phyloP scores from a whole-genome alignment of 345 rosid species.

The Turnera subulata region DNA sequence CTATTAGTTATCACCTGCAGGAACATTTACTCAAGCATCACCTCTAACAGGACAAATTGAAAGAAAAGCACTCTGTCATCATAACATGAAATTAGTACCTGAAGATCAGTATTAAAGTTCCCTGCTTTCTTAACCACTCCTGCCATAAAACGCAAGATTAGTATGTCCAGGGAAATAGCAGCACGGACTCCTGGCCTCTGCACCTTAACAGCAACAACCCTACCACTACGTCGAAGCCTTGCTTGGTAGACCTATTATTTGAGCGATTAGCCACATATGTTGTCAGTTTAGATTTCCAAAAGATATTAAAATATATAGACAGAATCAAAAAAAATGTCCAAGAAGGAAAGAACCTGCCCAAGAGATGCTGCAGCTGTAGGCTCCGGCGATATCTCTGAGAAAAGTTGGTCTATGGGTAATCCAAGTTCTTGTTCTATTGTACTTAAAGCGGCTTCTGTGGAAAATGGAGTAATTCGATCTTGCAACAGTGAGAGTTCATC shows the following conservation, averaged over 20 bases:
- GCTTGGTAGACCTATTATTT: slow-evolving; percentile 76
- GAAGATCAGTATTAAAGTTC: slow-evolving; percentile 79
- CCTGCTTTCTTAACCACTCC: slow-evolving; percentile 62
- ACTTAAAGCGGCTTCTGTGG: slow-evolving; percentile 68
- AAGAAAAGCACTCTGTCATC: background rate
- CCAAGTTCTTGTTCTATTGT: slow-evolving; percentile 79
- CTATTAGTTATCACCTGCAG: slow-evolving; percentile 11
- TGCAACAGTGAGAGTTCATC: slow-evolving; percentile 84
- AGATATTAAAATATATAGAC: background rate
- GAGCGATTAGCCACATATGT: background rate
- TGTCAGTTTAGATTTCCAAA: background rate
- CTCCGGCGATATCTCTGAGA: slow-evolving; percentile 89
- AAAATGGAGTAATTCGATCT: slow-evolving; percentile 91
- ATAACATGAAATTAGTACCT: slow-evolving; percentile 31
- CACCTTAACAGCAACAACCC: slow-evolving; percentile 86
- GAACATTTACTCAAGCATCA: slow-evolving; percentile 1
- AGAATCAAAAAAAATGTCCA: no score
- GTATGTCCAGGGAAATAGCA: slow-evolving; percentile 82
- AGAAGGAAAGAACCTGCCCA: slow-evolving; percentile 72
- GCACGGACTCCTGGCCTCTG: slow-evolving; percentile 96
- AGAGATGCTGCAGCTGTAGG: slow-evolving; percentile 93
- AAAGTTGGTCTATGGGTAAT: slow-evolving; percentile 56
- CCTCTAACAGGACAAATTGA: background rate
- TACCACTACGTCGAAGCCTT: slow-evolving; percentile 58
- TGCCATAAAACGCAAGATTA: slow-evolving; percentile 75